Conservation (phyloP, 2,329 filamentous ascomycete species). For the Ploettnerulaceae sp. region DNA sequence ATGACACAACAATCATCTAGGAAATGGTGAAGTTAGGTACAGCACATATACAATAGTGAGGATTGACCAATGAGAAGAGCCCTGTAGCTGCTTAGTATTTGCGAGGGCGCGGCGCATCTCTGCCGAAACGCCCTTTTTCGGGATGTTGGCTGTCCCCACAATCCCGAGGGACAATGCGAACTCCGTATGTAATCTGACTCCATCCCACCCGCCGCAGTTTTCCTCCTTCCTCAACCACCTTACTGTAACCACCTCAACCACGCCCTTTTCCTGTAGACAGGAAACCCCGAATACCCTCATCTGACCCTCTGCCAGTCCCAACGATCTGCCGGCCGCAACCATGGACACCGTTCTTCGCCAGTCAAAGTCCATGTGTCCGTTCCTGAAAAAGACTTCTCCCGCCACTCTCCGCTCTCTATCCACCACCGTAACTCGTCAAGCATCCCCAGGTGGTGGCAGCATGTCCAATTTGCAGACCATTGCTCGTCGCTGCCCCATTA, state of each 20-base stretch:
- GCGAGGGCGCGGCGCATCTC: neutral
- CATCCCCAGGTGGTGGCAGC: slow-evolving; percentile 77
- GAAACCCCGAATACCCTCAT: neutral
- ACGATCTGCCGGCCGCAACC: slow-evolving; percentile 21
- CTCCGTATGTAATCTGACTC: slow-evolving; percentile 8
- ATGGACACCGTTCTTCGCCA: slow-evolving; percentile 97
- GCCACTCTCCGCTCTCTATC: slow-evolving; percentile 87
- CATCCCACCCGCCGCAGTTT: neutral
- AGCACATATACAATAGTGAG: too few species aligned
- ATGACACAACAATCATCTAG: neutral
- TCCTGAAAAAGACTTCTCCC: slow-evolving; percentile 90
- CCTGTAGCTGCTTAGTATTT: slow-evolving; percentile 1
- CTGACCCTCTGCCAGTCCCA: neutral
- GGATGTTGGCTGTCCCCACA: neutral
- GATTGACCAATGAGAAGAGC: neutral
- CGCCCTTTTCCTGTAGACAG: slow-evolving; percentile 14
- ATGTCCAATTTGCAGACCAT: slow-evolving; percentile 97
- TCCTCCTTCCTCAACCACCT: neutral
- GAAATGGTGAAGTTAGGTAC: neutral
- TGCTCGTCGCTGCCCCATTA: slow-evolving; percentile 92
- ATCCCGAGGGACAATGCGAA: neutral
- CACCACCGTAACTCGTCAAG: slow-evolving; percentile 49
- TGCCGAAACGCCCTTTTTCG: neutral
- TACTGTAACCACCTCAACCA: neutral
- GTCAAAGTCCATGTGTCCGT: slow-evolving; percentile 95